phyloP scores from a whole-genome alignment of 768 basidiomycete genomes.

The Russula olivacea region DNA sequence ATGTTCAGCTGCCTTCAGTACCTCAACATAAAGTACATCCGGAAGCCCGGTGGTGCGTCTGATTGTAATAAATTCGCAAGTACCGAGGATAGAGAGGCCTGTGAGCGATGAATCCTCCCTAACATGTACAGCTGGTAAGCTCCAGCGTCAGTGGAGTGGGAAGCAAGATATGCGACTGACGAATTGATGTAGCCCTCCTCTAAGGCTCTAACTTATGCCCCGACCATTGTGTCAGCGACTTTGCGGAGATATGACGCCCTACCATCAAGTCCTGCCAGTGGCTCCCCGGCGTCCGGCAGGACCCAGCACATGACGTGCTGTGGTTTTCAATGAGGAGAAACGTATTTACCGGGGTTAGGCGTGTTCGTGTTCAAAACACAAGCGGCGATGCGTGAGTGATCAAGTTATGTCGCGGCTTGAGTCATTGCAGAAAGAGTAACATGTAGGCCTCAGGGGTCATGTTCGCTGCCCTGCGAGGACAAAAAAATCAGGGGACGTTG shows the following conservation, averaged over 20 bases:
- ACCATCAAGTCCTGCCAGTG: conserved; percentile 30
- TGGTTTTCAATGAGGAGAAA: conserved; percentile 68
- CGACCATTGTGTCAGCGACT: conserved; percentile 68
- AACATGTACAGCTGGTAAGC: neutral
- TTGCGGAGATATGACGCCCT: conserved; percentile 66
- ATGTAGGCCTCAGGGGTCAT: conserved; percentile 70
- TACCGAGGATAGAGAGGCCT: conserved; percentile 40
- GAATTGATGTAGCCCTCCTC: conserved; percentile 73
- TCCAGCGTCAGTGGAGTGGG: neutral
- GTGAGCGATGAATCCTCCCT: conserved; percentile 39
- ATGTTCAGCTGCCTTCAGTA: conserved; percentile 36
- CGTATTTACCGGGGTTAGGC: conserved; percentile 63
- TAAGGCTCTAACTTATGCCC: conserved; percentile 70
- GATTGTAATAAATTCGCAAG: conserved; percentile 36
- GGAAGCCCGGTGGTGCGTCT: conserved; percentile 30
- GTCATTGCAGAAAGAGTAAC: conserved; percentile 61
- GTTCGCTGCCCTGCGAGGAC: conserved; percentile 60
- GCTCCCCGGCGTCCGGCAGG: conserved; percentile 26
- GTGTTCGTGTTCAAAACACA: conserved; percentile 67
- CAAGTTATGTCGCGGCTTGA: conserved; percentile 39
- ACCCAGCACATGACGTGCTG: conserved; percentile 64
- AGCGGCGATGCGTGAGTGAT: conserved; percentile 50
- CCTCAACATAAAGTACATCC: conserved; percentile 46
- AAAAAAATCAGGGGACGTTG: neutral
- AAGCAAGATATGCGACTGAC: conserved; percentile 40